Percentiles rank a stretch among this genome's conserved stretches.
Conservation (phyloP, 176 grass and related monocot genomes). For the Avena eriantha region DNA sequence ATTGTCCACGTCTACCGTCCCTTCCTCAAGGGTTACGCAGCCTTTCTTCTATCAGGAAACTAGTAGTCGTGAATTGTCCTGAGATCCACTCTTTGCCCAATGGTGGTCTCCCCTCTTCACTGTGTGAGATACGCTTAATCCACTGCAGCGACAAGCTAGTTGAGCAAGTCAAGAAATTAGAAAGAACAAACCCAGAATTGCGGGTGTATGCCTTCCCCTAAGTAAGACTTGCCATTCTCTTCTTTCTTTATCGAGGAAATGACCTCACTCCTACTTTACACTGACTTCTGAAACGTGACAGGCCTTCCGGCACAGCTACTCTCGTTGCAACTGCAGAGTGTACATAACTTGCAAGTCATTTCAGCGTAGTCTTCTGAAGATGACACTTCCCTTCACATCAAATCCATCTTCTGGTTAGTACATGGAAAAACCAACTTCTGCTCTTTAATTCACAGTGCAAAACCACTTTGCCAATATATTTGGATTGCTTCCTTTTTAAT, state of each 20-base stretch:
- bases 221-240: no score
- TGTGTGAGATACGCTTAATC: not conserved
- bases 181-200: not conserved
- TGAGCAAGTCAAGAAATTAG: not conserved
- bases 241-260: no score
- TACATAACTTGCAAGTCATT: not conserved
- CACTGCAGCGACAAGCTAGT: not conserved
- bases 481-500: not conserved
- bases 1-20: not conserved
- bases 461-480: not conserved
- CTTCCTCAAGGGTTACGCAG: not conserved
- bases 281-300: no score
- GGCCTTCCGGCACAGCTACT: no score
- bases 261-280: no score
- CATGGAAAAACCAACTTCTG: not conserved
- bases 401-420: not conserved
- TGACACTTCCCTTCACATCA: not conserved
- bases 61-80: not conserved
- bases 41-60: no score
- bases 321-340: no score
- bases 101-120: not conserved
- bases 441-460: not conserved
- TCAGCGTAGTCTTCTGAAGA: not conserved
- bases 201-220: not conserved
- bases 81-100: not conserved